phyloP scores from a whole-genome alignment of 2,329 filamentous ascomycete genomes.

The Cladosporium sp. region DNA sequence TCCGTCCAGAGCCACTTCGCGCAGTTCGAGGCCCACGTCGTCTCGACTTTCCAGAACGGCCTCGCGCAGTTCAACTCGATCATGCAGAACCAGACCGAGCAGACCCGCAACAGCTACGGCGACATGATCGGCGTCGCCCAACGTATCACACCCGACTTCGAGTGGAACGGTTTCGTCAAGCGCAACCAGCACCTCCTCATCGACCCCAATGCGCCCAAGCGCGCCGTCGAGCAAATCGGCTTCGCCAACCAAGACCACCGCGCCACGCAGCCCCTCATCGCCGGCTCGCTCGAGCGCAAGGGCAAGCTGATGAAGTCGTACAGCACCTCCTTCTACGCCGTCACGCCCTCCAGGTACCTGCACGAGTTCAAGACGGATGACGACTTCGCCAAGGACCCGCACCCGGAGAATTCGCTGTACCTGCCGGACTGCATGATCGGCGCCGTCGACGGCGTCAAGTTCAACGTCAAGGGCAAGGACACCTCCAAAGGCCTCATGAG shows the following conservation, averaged over 20 bases:
- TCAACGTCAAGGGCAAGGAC: constrained; percentile 94
- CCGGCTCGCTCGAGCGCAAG: constrained; percentile 85
- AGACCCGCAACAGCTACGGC: constrained; percentile 70
- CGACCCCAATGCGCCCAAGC: constrained; percentile 67
- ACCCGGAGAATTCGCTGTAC: constrained; percentile 83
- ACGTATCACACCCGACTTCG: constrained; percentile 74
- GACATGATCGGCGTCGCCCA: constrained; percentile 76
- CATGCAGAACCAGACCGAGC: constrained; percentile 73
- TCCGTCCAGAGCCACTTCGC: constrained; percentile 86
- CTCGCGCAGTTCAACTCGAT: constrained; percentile 79
- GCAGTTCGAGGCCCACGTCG: constrained; percentile 77
- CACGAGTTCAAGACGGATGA: constrained; percentile 97
- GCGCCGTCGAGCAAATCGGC: constrained; percentile 63
- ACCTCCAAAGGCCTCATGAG: constrained; percentile 68
- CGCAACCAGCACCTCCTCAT: constrained; percentile 68
- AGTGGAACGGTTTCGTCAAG: constrained; percentile 79
- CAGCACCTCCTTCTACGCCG: constrained; percentile 78
- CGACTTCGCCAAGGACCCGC: constrained; percentile 62
- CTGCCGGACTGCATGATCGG: constrained; percentile 84
- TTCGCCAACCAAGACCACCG: constrained; percentile 88
- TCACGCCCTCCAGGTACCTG: constrained; percentile 79
- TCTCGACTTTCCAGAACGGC: constrained; percentile 74
- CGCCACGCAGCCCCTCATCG: constrained; percentile 74
- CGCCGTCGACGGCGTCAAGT: constrained; percentile 67
- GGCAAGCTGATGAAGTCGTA: constrained; percentile 79